Base-by-base conservation (phyloP, 139 green algal genomes). In the Coelastrella sp. region DNA sequence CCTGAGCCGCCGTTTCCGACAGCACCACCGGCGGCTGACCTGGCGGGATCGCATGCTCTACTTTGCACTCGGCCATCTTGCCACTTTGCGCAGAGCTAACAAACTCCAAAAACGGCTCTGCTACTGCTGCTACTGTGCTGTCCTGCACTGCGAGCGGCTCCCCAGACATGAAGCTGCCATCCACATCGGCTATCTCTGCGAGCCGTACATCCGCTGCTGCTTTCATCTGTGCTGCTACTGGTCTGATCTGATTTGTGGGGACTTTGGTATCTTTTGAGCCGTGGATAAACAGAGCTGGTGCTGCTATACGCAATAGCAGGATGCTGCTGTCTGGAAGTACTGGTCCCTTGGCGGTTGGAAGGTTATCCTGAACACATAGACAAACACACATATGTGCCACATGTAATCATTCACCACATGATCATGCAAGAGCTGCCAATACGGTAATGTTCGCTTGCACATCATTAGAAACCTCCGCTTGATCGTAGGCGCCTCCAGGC, bases 211-310 rank as follows among this genome's bases (percentile, higher is more conserved):
- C 71, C 7, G 57, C 57, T 54, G 71, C 32, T 22, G 54, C 10
- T 32, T 89, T 80, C 84, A 81, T 89, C 10, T 81, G 84, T 58
- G 71, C 84, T 71, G 84, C 71, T 47, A 89, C 84, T 58, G 68
- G 81, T 20, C 19, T 74, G 13, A 80, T 19, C 16, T 88, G 83
- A 14, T 54, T 68, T 5, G 66, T 19, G 11, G 80, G 80, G 7
- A 19, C 22, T 59, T 75, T 75, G 5, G n/a, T 56, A 11, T 86
- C 60, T 10, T 68, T 80, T 23, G 23, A 47, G 23, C 59, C 82
- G 17, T 88, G 82, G 20, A 95, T 16, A 61, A 95, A 95, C 14
- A 95, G 89, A 68, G 89, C 20, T 8, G 93, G 93, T 11, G 64
- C 78, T 7, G 68, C 6, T 75, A 95, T 84, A 4, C 64, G 61